phyloP scores from a whole-genome alignment of 2,329 filamentous ascomycete species.

The Diaporthe ampelina region DNA sequence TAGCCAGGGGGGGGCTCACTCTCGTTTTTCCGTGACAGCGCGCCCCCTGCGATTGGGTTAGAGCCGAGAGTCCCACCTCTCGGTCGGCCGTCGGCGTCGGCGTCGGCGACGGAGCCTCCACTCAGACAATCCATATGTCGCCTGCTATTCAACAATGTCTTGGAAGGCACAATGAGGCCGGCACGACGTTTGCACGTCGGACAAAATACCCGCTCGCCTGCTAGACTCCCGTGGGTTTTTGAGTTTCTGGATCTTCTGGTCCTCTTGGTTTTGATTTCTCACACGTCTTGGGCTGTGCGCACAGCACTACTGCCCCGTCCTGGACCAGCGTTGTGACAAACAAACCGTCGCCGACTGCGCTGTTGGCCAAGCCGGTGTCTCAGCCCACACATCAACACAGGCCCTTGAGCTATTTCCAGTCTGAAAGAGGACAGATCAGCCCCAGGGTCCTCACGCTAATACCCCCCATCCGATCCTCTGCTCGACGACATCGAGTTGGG shows the following conservation, averaged over 20 bases:
- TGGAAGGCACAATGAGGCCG: background rate
- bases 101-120: background rate
- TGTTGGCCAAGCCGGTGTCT: constrained; percentile 12
- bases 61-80: background rate
- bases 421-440: constrained; percentile 24
- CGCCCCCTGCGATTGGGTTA: background rate
- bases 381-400: constrained; percentile 19
- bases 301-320: background rate
- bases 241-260: background rate
- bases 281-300: constrained; percentile 4
- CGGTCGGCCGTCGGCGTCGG: constrained; percentile 20
- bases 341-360: constrained; percentile 19
- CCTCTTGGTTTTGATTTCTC: background rate
- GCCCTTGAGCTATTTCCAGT: constrained; percentile 5
- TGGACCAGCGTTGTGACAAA: background rate
- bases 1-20: no score
- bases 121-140: background rate
- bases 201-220: background rate
- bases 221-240: background rate
- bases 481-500: constrained; percentile 14
- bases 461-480: constrained; percentile 34
- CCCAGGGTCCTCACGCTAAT: constrained; percentile 11
- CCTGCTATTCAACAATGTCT: background rate
- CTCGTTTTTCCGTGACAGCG: no score
- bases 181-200: background rate